Evolutionary conservation across 306 rosid genomes (phyloP).

Genomic region (Inga oerstediana): DNA sequence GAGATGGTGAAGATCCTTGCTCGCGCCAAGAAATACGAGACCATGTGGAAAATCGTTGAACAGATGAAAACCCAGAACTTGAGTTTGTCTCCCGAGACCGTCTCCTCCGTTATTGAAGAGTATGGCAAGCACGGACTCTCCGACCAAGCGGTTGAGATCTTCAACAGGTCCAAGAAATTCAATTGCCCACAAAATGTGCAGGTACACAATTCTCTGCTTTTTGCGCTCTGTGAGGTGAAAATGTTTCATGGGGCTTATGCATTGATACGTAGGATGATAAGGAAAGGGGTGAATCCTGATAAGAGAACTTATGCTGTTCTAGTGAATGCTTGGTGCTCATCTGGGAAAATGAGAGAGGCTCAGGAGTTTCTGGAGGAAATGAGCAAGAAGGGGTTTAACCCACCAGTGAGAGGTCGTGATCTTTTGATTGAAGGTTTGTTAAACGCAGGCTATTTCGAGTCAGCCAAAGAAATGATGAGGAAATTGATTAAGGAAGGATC

Average conservation of each 20-base stretch:
- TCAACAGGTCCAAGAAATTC: constrained; percentile 56
- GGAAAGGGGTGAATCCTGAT: constrained; percentile 61
- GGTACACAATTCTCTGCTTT: constrained; percentile 71
- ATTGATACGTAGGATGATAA: constrained; percentile 73
- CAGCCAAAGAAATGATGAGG: constrained; percentile 75
- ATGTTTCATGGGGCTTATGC: constrained; percentile 87
- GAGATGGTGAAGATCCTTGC: constrained; percentile 78
- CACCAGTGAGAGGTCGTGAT: constrained; percentile 88
- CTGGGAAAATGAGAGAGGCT: constrained; percentile 82
- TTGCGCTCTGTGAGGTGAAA: constrained; percentile 66
- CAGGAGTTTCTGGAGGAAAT: constrained; percentile 68
- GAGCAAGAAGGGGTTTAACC: constrained; percentile 81
- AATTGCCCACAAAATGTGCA: constrained; percentile 55
- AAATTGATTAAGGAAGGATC: constrained; percentile 71
- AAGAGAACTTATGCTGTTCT: constrained; percentile 65
- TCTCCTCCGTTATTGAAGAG: constrained; percentile 62
- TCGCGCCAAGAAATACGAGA: constrained; percentile 58
- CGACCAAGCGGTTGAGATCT: constrained; percentile 74
- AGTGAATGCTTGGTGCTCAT: constrained; percentile 89
- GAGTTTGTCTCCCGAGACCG: constrained; percentile 61
- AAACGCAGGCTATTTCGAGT: constrained; percentile 72
- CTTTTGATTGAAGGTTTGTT: constrained; percentile 82
- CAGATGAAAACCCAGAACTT: constrained; percentile 60
- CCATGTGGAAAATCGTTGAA: constrained; percentile 82
- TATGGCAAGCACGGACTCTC: constrained; percentile 76